Base-by-base conservation (phyloP, 2,329 filamentous ascomycete species). In the Podosphaera aphanis region DNA sequence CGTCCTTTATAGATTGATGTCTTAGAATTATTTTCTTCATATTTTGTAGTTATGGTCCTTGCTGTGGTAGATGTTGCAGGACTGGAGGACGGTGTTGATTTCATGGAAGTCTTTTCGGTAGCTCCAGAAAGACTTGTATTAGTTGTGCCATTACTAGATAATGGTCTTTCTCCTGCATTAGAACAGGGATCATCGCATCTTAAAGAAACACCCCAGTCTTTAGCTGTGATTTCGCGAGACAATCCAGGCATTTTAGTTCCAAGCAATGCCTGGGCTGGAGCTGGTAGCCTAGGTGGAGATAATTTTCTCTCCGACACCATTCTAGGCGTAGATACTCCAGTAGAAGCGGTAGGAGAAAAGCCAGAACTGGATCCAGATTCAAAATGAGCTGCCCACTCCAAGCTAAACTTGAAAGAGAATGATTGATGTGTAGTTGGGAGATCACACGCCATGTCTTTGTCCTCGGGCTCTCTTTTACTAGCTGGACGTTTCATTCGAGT, bases 321-420 rank as follows among this genome's bases (percentile, higher is more conserved):
- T 21, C 29, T 29, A 15, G 42, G 15, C 2, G 11, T 15, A 35
- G 27, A 15, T 23, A 1, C 3, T 10, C 16, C 25, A 33, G 16
- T 27, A 33, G 42, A 15, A 35, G n/a, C 18, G 13, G 10, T 10
- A 6, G 29, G 10, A 33, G 21, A 23, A n/a, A 29, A 16, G 16
- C 42, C 42, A 21, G 16, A 18, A 18, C 45, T 47, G 29, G 19
- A 36, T 2, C 43, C 48, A 19, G 13, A 11, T n/a, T 45, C 71
- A 66, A 50, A 70, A 44, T 58, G 57, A 43, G 68, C 62, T 36
- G 75, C 67, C 68, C 73, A 79, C 49, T 79, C 77, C 2, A 85
- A 67, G 8, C 77, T 74, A 55, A 86, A 86, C 50, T 77, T 81
- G 65, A 86, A 86, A 49, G 74, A 68, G 55, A 73, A 83, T 11